These are phyloP conservation scores for Ceratobasidium sp. DNA, from an alignment of 1,284 basidiomycete species.

Conservation along the genomic window DNA sequence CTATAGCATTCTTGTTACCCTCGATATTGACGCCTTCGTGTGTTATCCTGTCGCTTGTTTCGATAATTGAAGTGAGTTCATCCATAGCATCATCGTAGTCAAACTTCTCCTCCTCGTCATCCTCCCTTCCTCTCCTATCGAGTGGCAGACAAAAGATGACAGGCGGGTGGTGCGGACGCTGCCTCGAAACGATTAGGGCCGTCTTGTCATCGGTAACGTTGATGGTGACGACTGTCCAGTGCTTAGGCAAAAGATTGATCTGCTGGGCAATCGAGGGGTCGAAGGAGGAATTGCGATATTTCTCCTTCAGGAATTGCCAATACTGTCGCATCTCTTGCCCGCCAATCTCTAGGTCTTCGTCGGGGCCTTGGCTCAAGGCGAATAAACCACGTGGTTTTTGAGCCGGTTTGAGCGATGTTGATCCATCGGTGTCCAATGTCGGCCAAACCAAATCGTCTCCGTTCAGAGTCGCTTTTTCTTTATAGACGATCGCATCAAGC, in stretches of 20 bases:
- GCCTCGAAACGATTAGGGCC: conserved; percentile 87
- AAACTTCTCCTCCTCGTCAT: conserved; percentile 76
- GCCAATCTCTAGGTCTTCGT: conserved; percentile 57
- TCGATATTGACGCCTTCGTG: conserved; percentile 55
- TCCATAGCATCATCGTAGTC: conserved; percentile 79
- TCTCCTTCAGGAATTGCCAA: conserved; percentile 70
- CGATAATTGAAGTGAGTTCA: conserved; percentile 85
- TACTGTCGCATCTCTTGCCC: conserved; percentile 63
- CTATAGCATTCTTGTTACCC: conserved; percentile 74
- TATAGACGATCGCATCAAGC: conserved; percentile 75
- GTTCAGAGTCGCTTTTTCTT: conserved; percentile 50
- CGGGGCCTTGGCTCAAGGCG: conserved; percentile 51
- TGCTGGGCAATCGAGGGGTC: conserved; percentile 61
- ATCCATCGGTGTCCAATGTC: conserved; percentile 55
- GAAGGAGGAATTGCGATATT: conserved; percentile 66
- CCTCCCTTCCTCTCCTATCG: conserved; percentile 80
- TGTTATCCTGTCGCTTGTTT: conserved; percentile 68
- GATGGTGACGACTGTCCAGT: conserved; percentile 91
- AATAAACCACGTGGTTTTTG: conserved; percentile 14
- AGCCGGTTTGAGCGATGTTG: conserved; percentile 48
- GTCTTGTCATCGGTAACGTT: conserved; percentile 85
- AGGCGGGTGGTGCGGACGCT: conserved; percentile 73
- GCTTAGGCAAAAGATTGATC: conserved; percentile 69
- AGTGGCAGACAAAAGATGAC: conserved; percentile 91
- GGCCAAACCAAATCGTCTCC: conserved; percentile 79